A percentile compares a stretch with the other conserved stretches of the same genome.
These are phyloP conservation scores for Trametes cinnabarina DNA, from an alignment of 768 basidiomycete genomes.

Conservation along the genomic window DNA sequence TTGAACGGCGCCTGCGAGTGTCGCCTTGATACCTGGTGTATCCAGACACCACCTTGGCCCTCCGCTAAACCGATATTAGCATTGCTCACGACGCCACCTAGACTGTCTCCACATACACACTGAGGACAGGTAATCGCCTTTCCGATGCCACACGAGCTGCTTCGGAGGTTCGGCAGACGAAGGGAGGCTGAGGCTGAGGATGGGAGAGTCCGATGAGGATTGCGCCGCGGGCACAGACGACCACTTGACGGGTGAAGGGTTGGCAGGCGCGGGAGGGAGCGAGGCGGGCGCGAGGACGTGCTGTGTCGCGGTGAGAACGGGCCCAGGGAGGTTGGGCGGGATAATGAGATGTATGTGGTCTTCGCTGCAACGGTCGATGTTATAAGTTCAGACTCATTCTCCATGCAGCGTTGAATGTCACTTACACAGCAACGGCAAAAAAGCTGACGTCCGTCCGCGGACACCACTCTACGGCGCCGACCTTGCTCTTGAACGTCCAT, in stretches of 20 bases:
- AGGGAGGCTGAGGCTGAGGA: conserved; percentile 62
- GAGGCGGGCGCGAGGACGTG: conserved; percentile 59
- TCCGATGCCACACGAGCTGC: conserved; percentile 89
- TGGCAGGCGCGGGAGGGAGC: conserved; percentile 55
- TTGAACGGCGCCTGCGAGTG: conserved; percentile 98
- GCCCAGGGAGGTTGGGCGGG: conserved; percentile 71
- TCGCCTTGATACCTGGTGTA: conserved; percentile 90
- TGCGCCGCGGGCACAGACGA: conserved; percentile 43
- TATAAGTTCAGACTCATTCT: neutral
- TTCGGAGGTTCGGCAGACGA: conserved; percentile 66
- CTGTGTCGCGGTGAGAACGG: conserved; percentile 57
- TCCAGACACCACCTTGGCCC: conserved; percentile 84
- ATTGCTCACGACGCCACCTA: neutral
- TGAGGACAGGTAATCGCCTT: conserved; percentile 93
- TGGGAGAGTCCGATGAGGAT: conserved; percentile 52
- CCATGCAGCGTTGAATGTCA: conserved; percentile 19
- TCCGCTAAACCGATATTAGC: conserved; percentile 45
- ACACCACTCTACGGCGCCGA: conserved; percentile 91
- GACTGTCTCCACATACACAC: conserved; percentile 68
- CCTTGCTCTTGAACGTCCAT: conserved; percentile 78
- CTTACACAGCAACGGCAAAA: conserved; percentile 79
- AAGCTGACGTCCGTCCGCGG: conserved; percentile 79
- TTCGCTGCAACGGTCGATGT: conserved; percentile 50
- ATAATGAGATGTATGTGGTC: conserved; percentile 77
- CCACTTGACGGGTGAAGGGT: conserved; percentile 74